These are phyloP conservation scores for Aspergillus oerlinghausenensis DNA, from an alignment of 2,329 filamentous ascomycete genomes.

Conservation along the genomic window DNA sequence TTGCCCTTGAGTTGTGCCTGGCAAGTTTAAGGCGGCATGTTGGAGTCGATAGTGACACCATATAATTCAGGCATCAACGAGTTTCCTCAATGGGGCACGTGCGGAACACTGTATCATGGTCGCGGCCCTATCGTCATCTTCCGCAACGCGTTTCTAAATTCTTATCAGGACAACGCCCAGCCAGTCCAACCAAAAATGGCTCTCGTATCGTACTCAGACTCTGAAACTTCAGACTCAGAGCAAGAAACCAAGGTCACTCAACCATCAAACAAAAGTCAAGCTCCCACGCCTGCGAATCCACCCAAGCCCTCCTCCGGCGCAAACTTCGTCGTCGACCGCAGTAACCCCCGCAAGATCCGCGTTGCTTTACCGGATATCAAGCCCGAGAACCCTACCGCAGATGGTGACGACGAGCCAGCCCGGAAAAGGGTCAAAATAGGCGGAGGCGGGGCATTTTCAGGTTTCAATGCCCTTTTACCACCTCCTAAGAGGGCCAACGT, in stretches of 20 bases:
- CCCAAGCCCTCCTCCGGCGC: conserved; percentile 25
- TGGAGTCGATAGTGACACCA: not conserved
- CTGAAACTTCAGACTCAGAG: conserved; percentile 64
- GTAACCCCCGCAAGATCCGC: conserved; percentile 77
- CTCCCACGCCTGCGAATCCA: conserved; percentile 21
- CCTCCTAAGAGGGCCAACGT: conserved; percentile 62
- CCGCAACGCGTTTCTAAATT: not conserved
- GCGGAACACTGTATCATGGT: not conserved
- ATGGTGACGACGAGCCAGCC: conserved; percentile 52
- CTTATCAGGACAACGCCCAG: not conserved
- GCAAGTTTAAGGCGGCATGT: not conserved
- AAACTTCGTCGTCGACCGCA: conserved; percentile 71
- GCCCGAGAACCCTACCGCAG: conserved; percentile 27
- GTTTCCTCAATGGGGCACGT: not conserved
- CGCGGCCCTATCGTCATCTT: not conserved
- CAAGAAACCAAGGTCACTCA: conserved; percentile 29
- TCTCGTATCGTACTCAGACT: conserved; percentile 80
- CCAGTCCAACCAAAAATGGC: conserved; percentile 52
- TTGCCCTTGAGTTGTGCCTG: not conserved
- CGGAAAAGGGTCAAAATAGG: conserved; percentile 66
- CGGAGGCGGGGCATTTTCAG: conserved; percentile 65
- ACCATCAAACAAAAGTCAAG: conserved; percentile 23
- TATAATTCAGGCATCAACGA: not conserved
- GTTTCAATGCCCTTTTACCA: conserved; percentile 82
- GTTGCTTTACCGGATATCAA: conserved; percentile 65